Percentiles rank a stretch among this genome's conserved stretches.
phyloP scores from a whole-genome alignment of 805 yeast genomes.

The Debaryomyces hansenii region DNA sequence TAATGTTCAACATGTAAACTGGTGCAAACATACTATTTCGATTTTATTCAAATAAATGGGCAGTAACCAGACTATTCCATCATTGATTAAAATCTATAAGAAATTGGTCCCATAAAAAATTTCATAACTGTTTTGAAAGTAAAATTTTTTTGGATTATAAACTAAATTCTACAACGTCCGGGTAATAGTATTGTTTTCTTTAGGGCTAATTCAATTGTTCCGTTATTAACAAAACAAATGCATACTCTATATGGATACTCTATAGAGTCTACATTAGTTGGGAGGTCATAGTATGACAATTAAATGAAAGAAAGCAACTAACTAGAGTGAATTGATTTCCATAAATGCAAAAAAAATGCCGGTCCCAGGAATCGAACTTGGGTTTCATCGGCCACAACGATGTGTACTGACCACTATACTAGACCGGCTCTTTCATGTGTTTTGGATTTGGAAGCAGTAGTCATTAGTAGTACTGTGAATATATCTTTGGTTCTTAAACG shows the following conservation, averaged over 20 bases:
- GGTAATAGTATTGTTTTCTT: background rate
- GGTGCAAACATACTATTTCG: background rate
- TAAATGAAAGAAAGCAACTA: no score
- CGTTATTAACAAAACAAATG: no score
- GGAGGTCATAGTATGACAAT: no score
- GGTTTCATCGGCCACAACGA: conserved; percentile 53
- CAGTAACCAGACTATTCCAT: background rate
- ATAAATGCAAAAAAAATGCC: conserved; percentile 24
- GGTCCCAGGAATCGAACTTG: conserved; percentile 55
- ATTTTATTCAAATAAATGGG: background rate
- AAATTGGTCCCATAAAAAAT: background rate
- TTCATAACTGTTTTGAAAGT: background rate
- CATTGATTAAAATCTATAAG: background rate
- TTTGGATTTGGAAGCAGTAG: background rate
- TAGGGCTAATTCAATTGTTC: background rate
- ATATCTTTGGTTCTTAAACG: background rate
- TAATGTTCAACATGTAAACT: background rate
- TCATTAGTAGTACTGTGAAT: background rate
- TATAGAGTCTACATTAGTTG: no score
- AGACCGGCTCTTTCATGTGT: conserved; percentile 33
- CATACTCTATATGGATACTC: no score
- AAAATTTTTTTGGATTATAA: background rate
- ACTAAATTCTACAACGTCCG: background rate
- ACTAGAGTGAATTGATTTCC: no score
- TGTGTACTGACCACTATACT: conserved; percentile 51